Conservation (phyloP, 306 rosid species). For the Delonix regia region DNA sequence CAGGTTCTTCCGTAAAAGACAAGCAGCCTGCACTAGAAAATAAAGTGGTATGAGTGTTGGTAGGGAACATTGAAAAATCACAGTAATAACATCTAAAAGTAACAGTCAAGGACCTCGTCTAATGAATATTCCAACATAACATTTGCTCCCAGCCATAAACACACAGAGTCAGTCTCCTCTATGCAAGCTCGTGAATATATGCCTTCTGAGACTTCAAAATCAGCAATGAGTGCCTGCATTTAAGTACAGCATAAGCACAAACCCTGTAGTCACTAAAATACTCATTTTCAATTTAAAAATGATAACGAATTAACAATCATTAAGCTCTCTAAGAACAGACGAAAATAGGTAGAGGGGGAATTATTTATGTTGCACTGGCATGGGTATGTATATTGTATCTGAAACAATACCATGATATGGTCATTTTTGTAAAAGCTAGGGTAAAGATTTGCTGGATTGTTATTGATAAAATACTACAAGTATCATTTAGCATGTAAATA, state of each 20-base stretch:
- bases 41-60: background rate
- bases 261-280: background rate
- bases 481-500: background rate
- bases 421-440: background rate
- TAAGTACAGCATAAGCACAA: slow-evolving; percentile 25
- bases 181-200: slow-evolving; percentile 67
- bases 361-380: background rate
- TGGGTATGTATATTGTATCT: background rate
- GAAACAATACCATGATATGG: background rate
- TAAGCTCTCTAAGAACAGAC: background rate
- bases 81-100: slow-evolving; percentile 17
- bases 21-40: slow-evolving; percentile 58
- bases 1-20: slow-evolving; percentile 64
- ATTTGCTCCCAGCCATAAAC: slow-evolving; percentile 84
- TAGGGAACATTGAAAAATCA: background rate
- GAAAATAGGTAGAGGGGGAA: background rate
- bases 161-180: slow-evolving; percentile 63
- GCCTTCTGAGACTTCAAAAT: slow-evolving; percentile 84
- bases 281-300: background rate
- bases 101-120: slow-evolving; percentile 62
- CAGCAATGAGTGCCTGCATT: slow-evolving; percentile 65
- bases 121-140: slow-evolving; percentile 80
- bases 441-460: background rate
- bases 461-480: background rate
- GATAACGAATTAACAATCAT: background rate